Evolutionary conservation across 345 rosid genomes (phyloP), one percentile per base, ranked within the genome.

Genomic region (Microcos paniculata): DNA sequence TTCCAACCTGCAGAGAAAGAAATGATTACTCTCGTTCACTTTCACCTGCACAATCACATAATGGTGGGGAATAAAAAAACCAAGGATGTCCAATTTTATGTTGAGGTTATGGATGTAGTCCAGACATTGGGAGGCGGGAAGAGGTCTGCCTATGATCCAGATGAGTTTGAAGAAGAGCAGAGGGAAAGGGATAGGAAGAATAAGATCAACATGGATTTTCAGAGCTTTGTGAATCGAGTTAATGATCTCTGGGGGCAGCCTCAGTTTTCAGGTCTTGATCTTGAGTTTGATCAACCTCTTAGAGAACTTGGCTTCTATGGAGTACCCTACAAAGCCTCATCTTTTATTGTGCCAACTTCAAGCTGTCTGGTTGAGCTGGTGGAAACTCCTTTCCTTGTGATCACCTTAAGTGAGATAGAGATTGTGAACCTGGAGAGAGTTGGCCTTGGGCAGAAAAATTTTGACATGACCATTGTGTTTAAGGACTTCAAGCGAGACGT

Each of bases 1-100:
- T 93, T 96, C 77, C 99, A 92, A 85, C 96, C 99, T 18, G 97
- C 99, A 62, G 98, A 93, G 79, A 96, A 86, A 80, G 98, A 91
- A 83, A 92, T 93, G 98, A 89, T 90, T 67, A 90, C 98, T 66
- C 88, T 96, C 45, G 74, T 92, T 33, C 97, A 96, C 79, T 93
- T 92, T 72, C 94, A 96, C 80, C 80, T 93, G 79, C 94, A 96
- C 85, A 88, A 96, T 75, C 99, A 96, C 87, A 93, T 93, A 48
- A 93, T 96, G 99, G 96, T 96, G 40, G 99, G 94, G 65, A 96
- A 81, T 84, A 90, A 89, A 79, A 95, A 91, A 83, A 90, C 99
- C 42, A 96, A 93, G 82, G 99, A 96, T 81, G 94, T 93, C 55
- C 99, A 96, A 67, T 93, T 93, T 79, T 93, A 84, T 73, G 85